phyloP scores from a whole-genome alignment of 495 filamentous ascomycete species.

The Penicillium diatomitis region DNA sequence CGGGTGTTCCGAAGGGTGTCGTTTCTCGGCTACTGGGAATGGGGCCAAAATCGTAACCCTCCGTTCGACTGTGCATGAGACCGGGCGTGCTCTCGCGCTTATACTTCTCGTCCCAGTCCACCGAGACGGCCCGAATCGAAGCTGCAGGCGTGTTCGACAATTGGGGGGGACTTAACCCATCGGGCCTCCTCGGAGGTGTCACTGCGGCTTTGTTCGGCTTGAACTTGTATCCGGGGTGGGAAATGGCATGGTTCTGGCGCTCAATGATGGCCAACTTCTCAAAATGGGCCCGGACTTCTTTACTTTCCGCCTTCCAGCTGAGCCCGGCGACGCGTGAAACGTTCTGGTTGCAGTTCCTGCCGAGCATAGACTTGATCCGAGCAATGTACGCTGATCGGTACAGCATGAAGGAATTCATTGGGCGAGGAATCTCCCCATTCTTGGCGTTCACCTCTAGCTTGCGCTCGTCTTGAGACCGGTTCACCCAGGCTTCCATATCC shows the following conservation, averaged over 20 bases:
- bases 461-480: conserved; percentile 57
- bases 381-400: conserved; percentile 92
- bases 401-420: conserved; percentile 99
- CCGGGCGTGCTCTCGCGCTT: neutral
- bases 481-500: conserved; percentile 79
- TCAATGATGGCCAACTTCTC: conserved; percentile 74
- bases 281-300: conserved; percentile 65
- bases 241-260: conserved; percentile 72
- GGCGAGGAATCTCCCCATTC: conserved; percentile 68
- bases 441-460: conserved; percentile 62
- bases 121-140: conserved; percentile 11
- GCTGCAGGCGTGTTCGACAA: conserved; percentile 5
- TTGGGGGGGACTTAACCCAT: neutral
- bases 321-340: conserved; percentile 76
- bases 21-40: conserved; percentile 24
- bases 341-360: conserved; percentile 88
- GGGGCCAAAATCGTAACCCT: conserved; percentile 23
- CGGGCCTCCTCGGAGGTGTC: conserved; percentile 26
- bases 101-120: conserved; percentile 24
- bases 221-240: conserved; percentile 94
- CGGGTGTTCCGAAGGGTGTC: conserved; percentile 23
- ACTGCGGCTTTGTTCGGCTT: conserved; percentile 66
- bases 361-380: conserved; percentile 70
- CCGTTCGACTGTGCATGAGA: conserved; percentile 10
- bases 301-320: conserved; percentile 78